A percentile compares a stretch with the other conserved stretches of the same genome.
Conservation (phyloP, 352 stramenopile genomes). For the Phytophthora hibernalis region DNA sequence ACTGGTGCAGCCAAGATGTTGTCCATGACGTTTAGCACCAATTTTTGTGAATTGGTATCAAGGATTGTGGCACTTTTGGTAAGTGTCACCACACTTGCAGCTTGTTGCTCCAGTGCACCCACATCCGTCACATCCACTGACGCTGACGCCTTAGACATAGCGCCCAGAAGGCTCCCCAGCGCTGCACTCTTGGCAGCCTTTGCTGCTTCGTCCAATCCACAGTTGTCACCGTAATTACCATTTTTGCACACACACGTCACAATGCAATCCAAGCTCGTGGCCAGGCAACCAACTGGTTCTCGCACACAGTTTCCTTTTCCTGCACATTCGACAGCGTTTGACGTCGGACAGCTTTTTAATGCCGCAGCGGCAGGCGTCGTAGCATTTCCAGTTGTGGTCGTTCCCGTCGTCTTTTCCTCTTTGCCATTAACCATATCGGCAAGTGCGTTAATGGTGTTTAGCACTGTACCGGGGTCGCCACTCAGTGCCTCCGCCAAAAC, state of each 20-base stretch:
- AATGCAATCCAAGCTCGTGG: slow-evolving; percentile 59
- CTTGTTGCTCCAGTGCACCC: slow-evolving; percentile 67
- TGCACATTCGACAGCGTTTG: slow-evolving; percentile 48
- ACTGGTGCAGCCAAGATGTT: slow-evolving; percentile 64
- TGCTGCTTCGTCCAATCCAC: slow-evolving; percentile 52
- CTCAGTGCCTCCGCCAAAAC: slow-evolving; percentile 56
- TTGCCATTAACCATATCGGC: slow-evolving; percentile 68
- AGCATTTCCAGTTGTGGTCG: slow-evolving; percentile 16
- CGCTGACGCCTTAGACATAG: slow-evolving; percentile 59
- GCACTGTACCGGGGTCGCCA: slow-evolving; percentile 63
- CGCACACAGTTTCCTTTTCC: slow-evolving; percentile 58
- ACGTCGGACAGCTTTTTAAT: slow-evolving; percentile 61
- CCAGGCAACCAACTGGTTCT: slow-evolving; percentile 45
- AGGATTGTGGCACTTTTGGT: slow-evolving; percentile 69
- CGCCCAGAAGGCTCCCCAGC: slow-evolving; percentile 58
- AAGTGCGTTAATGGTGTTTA: slow-evolving; percentile 72
- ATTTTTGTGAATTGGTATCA: slow-evolving; percentile 48
- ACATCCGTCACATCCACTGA: slow-evolving; percentile 61
- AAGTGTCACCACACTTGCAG: slow-evolving; percentile 68
- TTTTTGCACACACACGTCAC: slow-evolving; percentile 57
- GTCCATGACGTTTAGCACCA: slow-evolving; percentile 65
- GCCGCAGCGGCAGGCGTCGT: slow-evolving; percentile 34
- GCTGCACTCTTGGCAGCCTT: slow-evolving; percentile 61
- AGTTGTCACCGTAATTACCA: slow-evolving; percentile 71
- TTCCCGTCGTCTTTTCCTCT: slow-evolving; percentile 43